Percentiles rank a stretch among this genome's conserved stretches.
Evolutionary conservation across 148 eudicot genomes (phyloP).

Genomic region (Camellia granthamiana): DNA sequence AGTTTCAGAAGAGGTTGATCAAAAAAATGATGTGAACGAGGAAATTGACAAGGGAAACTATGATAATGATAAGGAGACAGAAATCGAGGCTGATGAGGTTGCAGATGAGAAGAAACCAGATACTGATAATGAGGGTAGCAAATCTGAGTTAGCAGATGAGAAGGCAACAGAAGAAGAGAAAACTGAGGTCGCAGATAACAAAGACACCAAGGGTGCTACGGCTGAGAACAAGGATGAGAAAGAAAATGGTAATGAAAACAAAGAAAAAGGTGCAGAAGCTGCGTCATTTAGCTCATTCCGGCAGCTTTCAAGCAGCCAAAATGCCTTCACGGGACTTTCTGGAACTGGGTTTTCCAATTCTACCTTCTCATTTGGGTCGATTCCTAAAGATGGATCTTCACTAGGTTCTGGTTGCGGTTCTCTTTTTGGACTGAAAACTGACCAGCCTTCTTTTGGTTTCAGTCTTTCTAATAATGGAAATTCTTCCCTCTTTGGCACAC

Average conservation of each 20-base stretch:
- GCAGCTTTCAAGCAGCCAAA: conserved; percentile 86
- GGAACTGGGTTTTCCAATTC: conserved; percentile 86
- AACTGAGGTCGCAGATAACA: conserved; percentile 24
- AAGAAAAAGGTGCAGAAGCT: conserved; percentile 32
- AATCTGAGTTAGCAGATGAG: conserved; percentile 26
- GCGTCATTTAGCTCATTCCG: conserved; percentile 68
- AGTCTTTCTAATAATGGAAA: conserved; percentile 47
- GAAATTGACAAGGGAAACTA: conserved; percentile 28
- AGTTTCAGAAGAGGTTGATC: conserved; percentile 31
- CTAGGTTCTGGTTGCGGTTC: conserved; percentile 32
- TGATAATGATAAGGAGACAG: conserved; percentile 22
- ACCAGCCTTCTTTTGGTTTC: conserved; percentile 49
- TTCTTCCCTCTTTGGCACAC: conserved; percentile 52
- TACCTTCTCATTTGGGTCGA: conserved; percentile 70
- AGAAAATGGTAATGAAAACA: conserved; percentile 29
- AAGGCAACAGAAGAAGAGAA: conserved; percentile 28
- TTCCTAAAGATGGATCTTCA: conserved; percentile 53
- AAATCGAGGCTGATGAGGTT: conserved; percentile 31
- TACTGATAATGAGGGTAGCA: conserved; percentile 26
- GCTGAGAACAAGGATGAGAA: conserved; percentile 29
- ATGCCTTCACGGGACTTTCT: conserved; percentile 83
- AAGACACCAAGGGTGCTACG: conserved; percentile 20
- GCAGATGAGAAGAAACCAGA: conserved; percentile 27
- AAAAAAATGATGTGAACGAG: conserved; percentile 27
- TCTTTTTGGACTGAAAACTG: conserved; percentile 27